Conservation (phyloP, 495 filamentous ascomycete species). For the Neurospora sp. region DNA sequence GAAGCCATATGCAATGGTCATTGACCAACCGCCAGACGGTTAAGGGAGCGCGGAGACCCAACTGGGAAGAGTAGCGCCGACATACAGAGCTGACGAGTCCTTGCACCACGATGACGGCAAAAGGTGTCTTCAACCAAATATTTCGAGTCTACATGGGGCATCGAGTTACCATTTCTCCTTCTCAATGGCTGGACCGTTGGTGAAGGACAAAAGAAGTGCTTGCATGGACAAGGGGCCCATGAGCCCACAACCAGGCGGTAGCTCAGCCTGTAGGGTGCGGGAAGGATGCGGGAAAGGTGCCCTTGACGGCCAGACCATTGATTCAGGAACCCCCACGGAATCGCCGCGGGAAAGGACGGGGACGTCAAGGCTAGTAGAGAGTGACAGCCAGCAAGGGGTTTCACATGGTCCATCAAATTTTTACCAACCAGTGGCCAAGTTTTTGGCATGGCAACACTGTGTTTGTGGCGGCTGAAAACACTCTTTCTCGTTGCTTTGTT, state of each 20-base stretch:
- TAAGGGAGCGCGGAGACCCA: background rate
- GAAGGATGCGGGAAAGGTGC: conserved; percentile 4
- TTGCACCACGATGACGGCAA: conserved; percentile 22
- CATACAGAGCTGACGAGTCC: conserved; percentile 11
- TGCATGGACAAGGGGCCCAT: conserved; percentile 12
- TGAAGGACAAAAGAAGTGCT: conserved; percentile 5
- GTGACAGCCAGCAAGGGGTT: conserved; percentile 3
- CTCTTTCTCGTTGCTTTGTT: background rate
- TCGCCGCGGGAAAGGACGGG: background rate
- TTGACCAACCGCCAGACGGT: background rate
- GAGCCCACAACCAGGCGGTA: background rate
- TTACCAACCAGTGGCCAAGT: conserved; percentile 11
- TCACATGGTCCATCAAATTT: conserved; percentile 22
- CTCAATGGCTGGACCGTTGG: background rate
- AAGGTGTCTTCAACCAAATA: conserved; percentile 12
- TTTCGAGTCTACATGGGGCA: background rate
- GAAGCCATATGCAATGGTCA: background rate
- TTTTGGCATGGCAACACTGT: conserved; percentile 11
- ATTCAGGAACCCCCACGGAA: conserved; percentile 1
- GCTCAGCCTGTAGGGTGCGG: conserved; percentile 6
- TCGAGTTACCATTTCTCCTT: background rate
- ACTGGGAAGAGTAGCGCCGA: background rate
- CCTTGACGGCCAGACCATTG: conserved; percentile 2
- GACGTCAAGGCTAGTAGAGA: background rate
- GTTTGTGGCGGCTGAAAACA: background rate